Conservation (phyloP, 1,284 basidiomycete species). For the Pseudozyma hubeiensis region DNA sequence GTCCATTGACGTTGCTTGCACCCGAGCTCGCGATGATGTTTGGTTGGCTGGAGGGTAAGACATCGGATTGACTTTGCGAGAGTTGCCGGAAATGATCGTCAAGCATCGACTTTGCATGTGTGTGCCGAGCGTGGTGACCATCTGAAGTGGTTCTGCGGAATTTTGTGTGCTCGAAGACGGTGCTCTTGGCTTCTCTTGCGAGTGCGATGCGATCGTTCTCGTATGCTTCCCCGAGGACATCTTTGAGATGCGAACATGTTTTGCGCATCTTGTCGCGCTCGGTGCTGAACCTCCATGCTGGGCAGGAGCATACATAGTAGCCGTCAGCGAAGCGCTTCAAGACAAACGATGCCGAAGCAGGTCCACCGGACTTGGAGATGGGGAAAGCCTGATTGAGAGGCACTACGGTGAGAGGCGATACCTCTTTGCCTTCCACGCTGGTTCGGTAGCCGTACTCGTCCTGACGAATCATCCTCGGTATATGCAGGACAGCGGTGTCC, state of each 20-base stretch:
- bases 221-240: conserved; percentile 75
- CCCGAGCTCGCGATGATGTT: neutral
- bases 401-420: conserved; percentile 29
- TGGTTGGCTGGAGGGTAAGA: neutral
- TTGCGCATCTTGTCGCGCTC: conserved; percentile 73
- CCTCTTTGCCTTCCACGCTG: conserved; percentile 32
- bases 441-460: conserved; percentile 50
- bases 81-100: conserved; percentile 36
- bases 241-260: conserved; percentile 75
- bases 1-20: neutral
- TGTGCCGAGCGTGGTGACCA: conserved; percentile 32
- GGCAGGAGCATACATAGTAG: conserved; percentile 72
- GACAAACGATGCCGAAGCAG: conserved; percentile 6
- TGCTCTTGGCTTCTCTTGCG: conserved; percentile 31
- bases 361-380: conserved; percentile 18
- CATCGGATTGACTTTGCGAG: conserved; percentile 33
- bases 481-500: conserved; percentile 39
- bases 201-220: conserved; percentile 67
- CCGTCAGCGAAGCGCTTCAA: conserved; percentile 39
- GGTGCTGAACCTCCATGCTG: conserved; percentile 71
- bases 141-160: conserved; percentile 31
- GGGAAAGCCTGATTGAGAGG: conserved; percentile 21
- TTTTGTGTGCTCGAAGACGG: conserved; percentile 35
- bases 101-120: conserved; percentile 37
- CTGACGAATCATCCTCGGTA: conserved; percentile 43